These are phyloP conservation scores for Penicillium nucicola DNA, from an alignment of 495 filamentous ascomycete species.

Conservation along the genomic window DNA sequence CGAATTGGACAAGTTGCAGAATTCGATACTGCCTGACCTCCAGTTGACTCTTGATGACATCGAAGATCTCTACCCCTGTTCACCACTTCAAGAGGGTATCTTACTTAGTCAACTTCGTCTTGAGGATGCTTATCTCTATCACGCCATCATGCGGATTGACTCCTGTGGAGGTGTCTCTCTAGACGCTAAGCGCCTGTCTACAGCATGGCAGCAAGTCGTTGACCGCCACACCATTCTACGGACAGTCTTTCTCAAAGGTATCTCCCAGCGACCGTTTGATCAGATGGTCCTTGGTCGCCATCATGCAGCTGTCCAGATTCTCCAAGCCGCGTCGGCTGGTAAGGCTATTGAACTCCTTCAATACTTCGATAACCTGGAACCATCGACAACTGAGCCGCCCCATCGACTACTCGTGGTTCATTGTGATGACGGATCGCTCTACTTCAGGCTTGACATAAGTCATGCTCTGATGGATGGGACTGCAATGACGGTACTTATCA, in stretches of 20 bases:
- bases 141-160: background rate
- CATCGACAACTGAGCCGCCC: background rate
- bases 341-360: background rate
- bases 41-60: slow-evolving; percentile 7
- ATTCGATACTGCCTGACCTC: too few species aligned
- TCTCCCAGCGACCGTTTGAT: background rate
- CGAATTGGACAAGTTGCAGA: background rate
- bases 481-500: background rate
- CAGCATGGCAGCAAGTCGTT: slow-evolving; percentile 47
- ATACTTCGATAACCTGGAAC: background rate
- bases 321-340: background rate
- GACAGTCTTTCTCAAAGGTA: slow-evolving; percentile 41
- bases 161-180: background rate
- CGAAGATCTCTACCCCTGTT: slow-evolving; percentile 53
- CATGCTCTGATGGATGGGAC: background rate
- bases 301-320: background rate
- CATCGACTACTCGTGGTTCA: background rate
- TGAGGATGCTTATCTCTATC: background rate
- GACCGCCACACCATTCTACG: slow-evolving; percentile 44
- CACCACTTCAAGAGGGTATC: slow-evolving; percentile 53
- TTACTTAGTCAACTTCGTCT: slow-evolving; percentile 32
- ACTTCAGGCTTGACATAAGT: background rate
- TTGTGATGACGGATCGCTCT: background rate
- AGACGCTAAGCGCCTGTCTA: background rate
- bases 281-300: background rate